Base-by-base conservation (phyloP, 192 early-diverging fungal genomes). In the Mortierella alpina region DNA sequence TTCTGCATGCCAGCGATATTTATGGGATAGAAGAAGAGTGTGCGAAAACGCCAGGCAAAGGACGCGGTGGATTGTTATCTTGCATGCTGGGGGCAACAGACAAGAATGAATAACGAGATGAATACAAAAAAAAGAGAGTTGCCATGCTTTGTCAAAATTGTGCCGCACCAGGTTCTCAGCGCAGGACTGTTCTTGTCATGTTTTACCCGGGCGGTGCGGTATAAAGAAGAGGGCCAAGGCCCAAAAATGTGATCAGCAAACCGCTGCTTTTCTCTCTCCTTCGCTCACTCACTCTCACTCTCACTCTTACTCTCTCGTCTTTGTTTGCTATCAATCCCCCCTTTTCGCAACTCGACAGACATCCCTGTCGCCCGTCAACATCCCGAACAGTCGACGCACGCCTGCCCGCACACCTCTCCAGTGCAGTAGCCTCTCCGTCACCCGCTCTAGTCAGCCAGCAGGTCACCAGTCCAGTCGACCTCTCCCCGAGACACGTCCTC, bases 111-210 rank as follows among this genome's bases (percentile, higher is more conserved):
- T 6, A 59, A 9, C 11, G 52, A 5, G 40, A 39, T 8, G 41
- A 42, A 54, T 3, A 53, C 11, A 48, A 46, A 68, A 23, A 46
- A 40, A 44, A 41, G 41, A 68, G 45, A 52, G 41, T 18, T 8
- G 9, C 14, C 41, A 60, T 9, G 50, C 50, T 53, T 65, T 65
- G 63, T 65, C 63, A 65, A 65, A 65, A 65, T 65, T 65, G 63
- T 65, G 63, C 63, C 63, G 63, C 15, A 40, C 20, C 39, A 42
- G 42, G 10, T 63, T 0, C 9, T n/a, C 15, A 20, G 15, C 50
- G 63, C 20, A 47, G 42, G 10, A 20, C 13, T 49, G 3, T 20
- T 17, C 22, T 18, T 42, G 41, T 46, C 44, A 72, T 72, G 70
- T 72, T 72, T 72, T 72, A 72, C 51, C 62, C 70, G 70, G 39